Percentiles rank a stretch among this genome's conserved stretches.
phyloP scores from a whole-genome alignment of 805 yeast genomes.

The Monosporozyma siamensis region DNA sequence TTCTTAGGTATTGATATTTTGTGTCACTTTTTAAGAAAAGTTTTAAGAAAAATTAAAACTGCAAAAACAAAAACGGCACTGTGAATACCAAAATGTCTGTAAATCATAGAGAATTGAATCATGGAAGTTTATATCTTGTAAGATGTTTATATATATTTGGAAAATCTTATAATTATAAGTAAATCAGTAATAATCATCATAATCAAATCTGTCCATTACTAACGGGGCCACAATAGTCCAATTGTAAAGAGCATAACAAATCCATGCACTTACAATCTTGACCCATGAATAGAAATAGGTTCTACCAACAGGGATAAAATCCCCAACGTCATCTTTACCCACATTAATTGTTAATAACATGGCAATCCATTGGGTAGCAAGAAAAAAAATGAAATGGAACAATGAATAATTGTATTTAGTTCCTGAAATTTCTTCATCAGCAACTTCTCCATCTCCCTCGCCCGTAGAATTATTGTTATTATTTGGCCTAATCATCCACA shows the following conservation, averaged over 20 bases:
- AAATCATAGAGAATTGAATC: too few species aligned
- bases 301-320: slow-evolving; percentile 92
- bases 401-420: slow-evolving; percentile 79
- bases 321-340: slow-evolving; percentile 71
- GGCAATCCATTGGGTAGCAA: slow-evolving; percentile 96
- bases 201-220: slow-evolving; percentile 78
- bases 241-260: slow-evolving; percentile 72
- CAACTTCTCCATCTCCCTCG: slow-evolving; percentile 25
- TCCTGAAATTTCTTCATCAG: slow-evolving; percentile 50
- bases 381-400: slow-evolving; percentile 83
- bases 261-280: slow-evolving; percentile 85
- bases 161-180: neutral
- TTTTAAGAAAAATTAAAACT: too few species aligned
- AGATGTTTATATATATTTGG: neutral
- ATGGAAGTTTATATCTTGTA: too few species aligned
- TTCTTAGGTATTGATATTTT: too few species aligned
- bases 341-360: slow-evolving; percentile 89
- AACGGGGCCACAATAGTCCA: slow-evolving; percentile 92
- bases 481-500: slow-evolving; percentile 36
- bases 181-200: slow-evolving; percentile 18
- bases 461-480: slow-evolving; percentile 20
- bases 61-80: neutral
- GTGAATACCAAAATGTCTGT: too few species aligned
- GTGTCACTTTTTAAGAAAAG: too few species aligned
- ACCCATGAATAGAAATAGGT: slow-evolving; percentile 95